Evolutionary conservation across 176 grass and related monocot genomes (phyloP), one percentile per base, ranked within the genome.

Genomic region (Phoenix roebelenii): DNA sequence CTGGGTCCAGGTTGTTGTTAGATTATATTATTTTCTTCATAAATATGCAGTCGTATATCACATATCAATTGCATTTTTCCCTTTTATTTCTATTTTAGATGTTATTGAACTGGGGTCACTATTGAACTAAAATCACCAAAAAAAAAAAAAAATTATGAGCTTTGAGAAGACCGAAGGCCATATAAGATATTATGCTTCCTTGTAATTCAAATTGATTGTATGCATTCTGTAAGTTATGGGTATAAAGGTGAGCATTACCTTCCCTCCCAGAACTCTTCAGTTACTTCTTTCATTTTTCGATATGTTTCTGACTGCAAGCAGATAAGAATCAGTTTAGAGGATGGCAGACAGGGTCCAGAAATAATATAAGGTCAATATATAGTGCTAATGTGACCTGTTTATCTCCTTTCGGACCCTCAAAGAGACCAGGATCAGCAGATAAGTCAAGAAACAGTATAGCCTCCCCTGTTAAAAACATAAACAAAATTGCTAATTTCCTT

Each of bases 211-310:
- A 6, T 30, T 30, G 28, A 44, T 12, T 12, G 35, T 12, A 2
- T 7, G 19, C 17, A 18, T 44, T 61, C 54, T 10, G 44, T 5
- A 66, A 61, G 2, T 25, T n/a, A 49, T 18, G 56, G 10, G 4
- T 51, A 23, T 29, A 23, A 18, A 72, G 3, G 50, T 44, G 6
- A 66, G 49, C 49, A 25, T 70, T 85, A 97, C 92, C 87, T 87
- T 78, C 65, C 78, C 53, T 80, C 83, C 92, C 87, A 97, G 24
- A 29, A 85, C 44, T 90, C 78, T 16, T 90, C 52, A 18, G 92
- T 91, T 39, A 97, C 77, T 28, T 91, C 29, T 85, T 77, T 97
- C 92, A 97, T 97, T 82, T 75, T 86, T 14, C 87, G 74, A 50
- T 96, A 96, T 15, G 92, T 88, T 58, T 90, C 92, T 61, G 75